A percentile compares a stretch with the other conserved stretches of the same genome.
phyloP scores from a whole-genome alignment of 208 protist species.

The Giardia muris region DNA sequence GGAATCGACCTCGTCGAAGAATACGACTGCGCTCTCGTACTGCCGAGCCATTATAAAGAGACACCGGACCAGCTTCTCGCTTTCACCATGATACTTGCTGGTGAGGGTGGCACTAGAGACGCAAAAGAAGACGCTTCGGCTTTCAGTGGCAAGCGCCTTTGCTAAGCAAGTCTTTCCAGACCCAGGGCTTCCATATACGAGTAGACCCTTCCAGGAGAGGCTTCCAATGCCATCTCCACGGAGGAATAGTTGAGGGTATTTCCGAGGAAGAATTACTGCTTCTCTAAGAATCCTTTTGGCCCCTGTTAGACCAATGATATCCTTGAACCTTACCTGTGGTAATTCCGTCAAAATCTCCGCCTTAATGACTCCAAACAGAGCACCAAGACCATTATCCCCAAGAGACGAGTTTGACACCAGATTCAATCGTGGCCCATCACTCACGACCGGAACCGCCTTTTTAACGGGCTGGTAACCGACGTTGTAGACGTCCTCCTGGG shows the following conservation, averaged over 20 bases:
- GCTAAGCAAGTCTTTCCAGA: conserved; percentile 3
- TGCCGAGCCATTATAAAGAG: conserved; percentile 10
- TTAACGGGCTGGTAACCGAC: not conserved
- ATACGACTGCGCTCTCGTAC: conserved; percentile 21
- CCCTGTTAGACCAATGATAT: not conserved
- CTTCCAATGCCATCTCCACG: not conserved
- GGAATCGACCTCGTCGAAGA: conserved; percentile 23
- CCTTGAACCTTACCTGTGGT: not conserved
- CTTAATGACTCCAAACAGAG: conserved; percentile 6
- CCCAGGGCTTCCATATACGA: not conserved
- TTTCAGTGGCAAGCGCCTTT: not conserved
- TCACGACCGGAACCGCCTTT: not conserved
- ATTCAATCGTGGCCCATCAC: not conserved
- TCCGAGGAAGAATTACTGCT: conserved; percentile 1
- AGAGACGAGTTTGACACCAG: not conserved
- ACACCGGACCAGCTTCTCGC: conserved; percentile 26
- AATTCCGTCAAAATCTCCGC: conserved; percentile 7
- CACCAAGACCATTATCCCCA: not conserved
- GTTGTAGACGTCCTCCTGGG: not conserved
- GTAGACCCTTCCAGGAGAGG: not conserved
- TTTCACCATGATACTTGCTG: conserved; percentile 19
- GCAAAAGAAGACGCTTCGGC: conserved; percentile 2
- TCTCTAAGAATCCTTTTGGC: conserved; percentile 21
- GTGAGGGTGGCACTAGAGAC: not conserved
- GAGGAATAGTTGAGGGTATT: conserved; percentile 6